These are phyloP conservation scores for Russula brevipes DNA, from an alignment of 768 basidiomycete genomes.

Conservation along the genomic window DNA sequence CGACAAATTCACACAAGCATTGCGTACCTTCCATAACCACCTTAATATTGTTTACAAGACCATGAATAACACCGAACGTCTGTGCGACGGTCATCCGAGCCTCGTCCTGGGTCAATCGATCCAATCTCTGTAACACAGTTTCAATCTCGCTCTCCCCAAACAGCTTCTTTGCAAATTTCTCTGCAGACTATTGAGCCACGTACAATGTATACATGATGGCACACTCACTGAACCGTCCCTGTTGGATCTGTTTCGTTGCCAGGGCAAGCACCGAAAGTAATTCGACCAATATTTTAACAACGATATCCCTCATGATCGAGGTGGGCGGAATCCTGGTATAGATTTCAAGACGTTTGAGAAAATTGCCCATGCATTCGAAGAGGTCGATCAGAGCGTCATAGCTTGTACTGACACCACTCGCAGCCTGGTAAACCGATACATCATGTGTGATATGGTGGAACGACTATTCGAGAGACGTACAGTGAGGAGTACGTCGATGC, in stretches of 20 bases:
- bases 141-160: neutral
- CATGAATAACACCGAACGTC: neutral
- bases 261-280: neutral
- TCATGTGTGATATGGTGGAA: neutral
- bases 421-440: neutral
- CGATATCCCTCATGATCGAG: neutral
- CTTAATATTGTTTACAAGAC: neutral
- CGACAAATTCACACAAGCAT: neutral
- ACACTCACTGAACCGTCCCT: neutral
- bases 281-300: neutral
- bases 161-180: neutral
- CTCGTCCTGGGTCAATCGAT: neutral
- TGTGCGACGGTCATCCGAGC: neutral
- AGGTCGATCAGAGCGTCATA: neutral
- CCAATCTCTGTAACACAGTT: neutral
- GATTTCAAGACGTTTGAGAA: neutral
- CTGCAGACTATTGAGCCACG: neutral
- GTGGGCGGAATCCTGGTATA: neutral
- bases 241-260: neutral
- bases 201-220: neutral
- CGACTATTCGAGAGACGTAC: neutral
- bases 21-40: neutral
- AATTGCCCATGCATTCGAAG: neutral
- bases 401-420: neutral
- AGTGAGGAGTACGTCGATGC: neutral